Evolutionary conservation across 495 filamentous ascomycete genomes (phyloP), one percentile per base, ranked within the genome.

Genomic region (Penicillium samsonianum): DNA sequence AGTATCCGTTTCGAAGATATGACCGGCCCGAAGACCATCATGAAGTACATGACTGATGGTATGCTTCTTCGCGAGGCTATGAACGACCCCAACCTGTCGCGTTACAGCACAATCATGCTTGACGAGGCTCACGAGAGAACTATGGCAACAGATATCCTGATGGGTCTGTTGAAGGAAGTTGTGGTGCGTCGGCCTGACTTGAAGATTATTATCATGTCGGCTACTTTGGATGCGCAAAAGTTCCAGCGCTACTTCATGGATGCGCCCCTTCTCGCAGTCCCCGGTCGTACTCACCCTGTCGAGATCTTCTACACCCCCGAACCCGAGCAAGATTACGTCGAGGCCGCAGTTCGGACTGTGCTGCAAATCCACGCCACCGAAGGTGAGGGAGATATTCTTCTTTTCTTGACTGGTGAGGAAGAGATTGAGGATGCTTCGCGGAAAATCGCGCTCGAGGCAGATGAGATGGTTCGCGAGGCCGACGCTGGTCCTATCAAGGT

Each of bases 31-130:
- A 96, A 90, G 73, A 99, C 95, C 9, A 82, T 97, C 38, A 78
- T 99, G 47, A 99, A 98, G 78, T 99, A 99, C 78, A 98, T 99
- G 95, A 99, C 95, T 28, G 95, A 99, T 71, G 95, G 95, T 85
- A 98, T 98, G 94, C 84, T 99, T 62, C 78, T 98, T 68, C 81
- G 95, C 61, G 95, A 99, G 78, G 92, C 95, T 31, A 99, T 99
- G 95, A 86, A 96, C 75, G 95, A 99, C 72, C 87, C 91, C 74
- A 81, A 93, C 62, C 80, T 99, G 62, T 83, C 83, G 19, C 87
- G 92, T 11, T 99, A 99, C 77, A 93, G 92, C 79, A 94, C 90
- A 60, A 97, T 99, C 68, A 99, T 99, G 68, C 86, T 99, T 57
- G 95, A 99, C 72, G 93, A 98, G 74, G 93, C 93, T 47, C 93